Evolutionary conservation across 1,284 basidiomycete genomes (phyloP), one percentile per base, ranked within the genome.

Genomic region (Volvariella volvacea): DNA sequence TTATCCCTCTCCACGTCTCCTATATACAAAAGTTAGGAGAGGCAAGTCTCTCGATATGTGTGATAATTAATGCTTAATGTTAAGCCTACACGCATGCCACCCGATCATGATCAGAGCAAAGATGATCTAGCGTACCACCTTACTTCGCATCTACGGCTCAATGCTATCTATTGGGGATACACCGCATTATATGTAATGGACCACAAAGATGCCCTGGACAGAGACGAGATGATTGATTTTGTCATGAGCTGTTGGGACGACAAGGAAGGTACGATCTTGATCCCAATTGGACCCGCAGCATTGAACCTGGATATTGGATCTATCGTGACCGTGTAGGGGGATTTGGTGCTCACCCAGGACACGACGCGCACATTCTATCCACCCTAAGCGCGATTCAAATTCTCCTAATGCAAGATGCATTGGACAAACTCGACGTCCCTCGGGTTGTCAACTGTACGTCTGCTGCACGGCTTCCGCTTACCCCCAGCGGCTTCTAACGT

Each of bases 121-220:
- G 79, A 92, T 70, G 90, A 92, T 53, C 73, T 95, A n/a, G 74
- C 80, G 1, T 99, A 97, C 67, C 91, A 98, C 63, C 74, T 95
- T 37, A 96, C 94, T 0, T 77, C 92, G 6, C 95, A 99, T 65
- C 75, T 99, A 6, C 89, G 95, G 7, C 74, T 98, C 66, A 99
- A 98, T 62, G 95, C 93, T 7, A 76, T 98, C 14, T 99, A 98
- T 65, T 99, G 95, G 95, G 95, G 92, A 8, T 70, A 95, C 20
- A 91, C 88, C 0, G 92, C 95, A 0, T 68, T 96, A 2, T 85
- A 77, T 41, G 73, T 93, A 22, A 86, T 99, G 80, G 78, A 76
- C 0, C 77, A 76, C 20, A 71, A 80, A 38, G 84, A 93, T 40
- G 89, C 88, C 0, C 67, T 99, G 16, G 76, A 87, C 52, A 67